A percentile compares a stretch with the other conserved stretches of the same genome.
Evolutionary conservation across 495 filamentous ascomycete species (phyloP).

Genomic region (Penicillium antarcticum): DNA sequence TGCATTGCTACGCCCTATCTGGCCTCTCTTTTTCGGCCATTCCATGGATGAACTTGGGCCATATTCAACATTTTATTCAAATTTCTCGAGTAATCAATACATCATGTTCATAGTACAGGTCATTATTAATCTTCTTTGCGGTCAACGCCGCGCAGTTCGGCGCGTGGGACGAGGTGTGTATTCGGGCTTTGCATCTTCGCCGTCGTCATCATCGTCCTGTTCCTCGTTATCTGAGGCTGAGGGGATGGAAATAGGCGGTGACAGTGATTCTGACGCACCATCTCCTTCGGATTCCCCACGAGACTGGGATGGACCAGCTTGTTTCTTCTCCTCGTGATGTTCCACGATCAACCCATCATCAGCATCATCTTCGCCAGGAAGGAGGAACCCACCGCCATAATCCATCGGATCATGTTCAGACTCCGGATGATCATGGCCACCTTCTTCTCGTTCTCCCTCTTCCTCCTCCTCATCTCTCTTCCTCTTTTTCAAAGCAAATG

Average conservation of each 20-base stretch:
- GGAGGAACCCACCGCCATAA: constrained; percentile 33
- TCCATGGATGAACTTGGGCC: too few species aligned
- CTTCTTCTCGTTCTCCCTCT: background rate
- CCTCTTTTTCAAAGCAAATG: constrained; percentile 28
- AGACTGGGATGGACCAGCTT: background rate
- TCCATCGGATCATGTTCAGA: constrained; percentile 19
- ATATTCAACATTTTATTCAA: too few species aligned
- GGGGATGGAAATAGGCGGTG: background rate
- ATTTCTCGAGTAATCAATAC: too few species aligned
- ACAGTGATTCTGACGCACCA: background rate
- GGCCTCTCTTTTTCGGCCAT: too few species aligned
- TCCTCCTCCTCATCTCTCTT: constrained; percentile 2
- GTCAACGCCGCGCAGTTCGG: constrained; percentile 20
- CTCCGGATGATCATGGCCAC: constrained; percentile 2
- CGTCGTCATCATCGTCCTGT: constrained; percentile 3
- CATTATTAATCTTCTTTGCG: too few species aligned
- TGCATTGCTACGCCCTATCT: too few species aligned
- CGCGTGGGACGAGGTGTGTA: constrained; percentile 20
- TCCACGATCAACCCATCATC: constrained; percentile 33
- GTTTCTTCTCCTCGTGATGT: constrained; percentile 11
- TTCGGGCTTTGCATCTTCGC: constrained; percentile 6
- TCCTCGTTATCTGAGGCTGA: background rate
- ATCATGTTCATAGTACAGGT: too few species aligned
- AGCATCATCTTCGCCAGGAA: constrained; percentile 27
- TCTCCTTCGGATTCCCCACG: background rate